A percentile compares a stretch with the other conserved stretches of the same genome.
Conservation (phyloP, 768 basidiomycete species). For the Cystobasidium tubakii region DNA sequence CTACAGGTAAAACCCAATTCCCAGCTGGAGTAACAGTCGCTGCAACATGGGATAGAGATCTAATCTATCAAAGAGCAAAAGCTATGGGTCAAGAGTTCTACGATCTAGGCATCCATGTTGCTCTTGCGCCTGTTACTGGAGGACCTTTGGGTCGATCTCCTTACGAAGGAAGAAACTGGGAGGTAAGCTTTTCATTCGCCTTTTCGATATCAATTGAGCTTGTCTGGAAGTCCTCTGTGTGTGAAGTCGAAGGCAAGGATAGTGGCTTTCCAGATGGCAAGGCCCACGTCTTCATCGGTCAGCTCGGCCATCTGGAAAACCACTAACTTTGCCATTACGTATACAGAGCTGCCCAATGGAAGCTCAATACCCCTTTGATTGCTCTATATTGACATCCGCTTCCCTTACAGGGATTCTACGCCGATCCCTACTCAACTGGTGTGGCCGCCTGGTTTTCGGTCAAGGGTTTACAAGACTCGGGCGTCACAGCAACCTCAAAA, state of each 20-base stretch:
- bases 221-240: too few relatives aligned
- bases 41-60: conserved; percentile 70
- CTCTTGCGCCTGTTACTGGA: conserved; percentile 52
- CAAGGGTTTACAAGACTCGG: conserved; percentile 40
- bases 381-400: too few relatives aligned
- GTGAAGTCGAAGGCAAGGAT: too few relatives aligned
- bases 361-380: too few relatives aligned
- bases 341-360: too few relatives aligned
- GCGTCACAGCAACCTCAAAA: conserved; percentile 42
- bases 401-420: conserved; percentile 31
- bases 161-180: conserved; percentile 38
- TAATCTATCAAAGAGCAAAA: conserved; percentile 69
- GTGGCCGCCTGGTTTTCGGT: conserved; percentile 40
- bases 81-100: conserved; percentile 77
- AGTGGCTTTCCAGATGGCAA: too few relatives aligned
- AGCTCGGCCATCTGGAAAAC: too few relatives aligned
- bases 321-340: too few relatives aligned
- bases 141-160: conserved; percentile 38
- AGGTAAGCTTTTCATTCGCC: conserved; percentile 3
- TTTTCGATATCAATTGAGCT: too few relatives aligned
- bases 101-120: conserved; percentile 76
- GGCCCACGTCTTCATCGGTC: too few relatives aligned
- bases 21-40: conserved; percentile 79
- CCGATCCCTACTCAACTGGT: conserved; percentile 41
- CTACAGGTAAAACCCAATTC: conserved; percentile 48